These are phyloP conservation scores for Lactarius indigo DNA, from an alignment of 768 basidiomycete genomes.

Conservation along the genomic window DNA sequence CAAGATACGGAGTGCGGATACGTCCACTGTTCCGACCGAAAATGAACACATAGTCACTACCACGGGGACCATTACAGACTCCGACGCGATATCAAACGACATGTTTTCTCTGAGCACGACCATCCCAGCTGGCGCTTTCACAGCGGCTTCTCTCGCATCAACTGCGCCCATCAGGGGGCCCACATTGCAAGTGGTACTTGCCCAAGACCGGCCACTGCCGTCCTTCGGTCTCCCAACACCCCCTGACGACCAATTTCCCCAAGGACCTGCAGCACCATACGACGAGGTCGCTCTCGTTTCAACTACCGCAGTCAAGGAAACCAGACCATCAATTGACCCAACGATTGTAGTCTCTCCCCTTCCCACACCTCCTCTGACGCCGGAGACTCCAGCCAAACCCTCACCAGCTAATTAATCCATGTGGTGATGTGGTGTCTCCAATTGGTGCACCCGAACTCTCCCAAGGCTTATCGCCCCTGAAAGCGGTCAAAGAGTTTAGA, in stretches of 20 bases:
- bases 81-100: neutral
- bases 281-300: neutral
- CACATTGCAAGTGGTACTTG: neutral
- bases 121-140: neutral
- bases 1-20: neutral
- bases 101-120: neutral
- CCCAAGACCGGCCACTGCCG: neutral
- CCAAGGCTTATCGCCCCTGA: neutral
- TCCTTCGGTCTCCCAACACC: neutral
- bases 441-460: neutral
- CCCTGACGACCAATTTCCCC: neutral
- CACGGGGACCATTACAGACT: neutral
- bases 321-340: neutral
- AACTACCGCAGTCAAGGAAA: neutral
- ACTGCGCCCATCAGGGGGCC: neutral
- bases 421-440: neutral
- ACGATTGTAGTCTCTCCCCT: neutral
- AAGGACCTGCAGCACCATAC: neutral
- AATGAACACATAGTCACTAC: neutral
- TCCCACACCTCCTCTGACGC: conserved; percentile 2
- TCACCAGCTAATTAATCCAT: neutral
- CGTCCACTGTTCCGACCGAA: neutral
- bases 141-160: neutral
- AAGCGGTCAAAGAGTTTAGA: neutral
- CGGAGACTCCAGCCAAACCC: neutral